Evolutionary conservation across 1,139 yeast species (phyloP), one percentile per base, ranked within the genome.

Genomic region (Saccharomyces hybrid): DNA sequence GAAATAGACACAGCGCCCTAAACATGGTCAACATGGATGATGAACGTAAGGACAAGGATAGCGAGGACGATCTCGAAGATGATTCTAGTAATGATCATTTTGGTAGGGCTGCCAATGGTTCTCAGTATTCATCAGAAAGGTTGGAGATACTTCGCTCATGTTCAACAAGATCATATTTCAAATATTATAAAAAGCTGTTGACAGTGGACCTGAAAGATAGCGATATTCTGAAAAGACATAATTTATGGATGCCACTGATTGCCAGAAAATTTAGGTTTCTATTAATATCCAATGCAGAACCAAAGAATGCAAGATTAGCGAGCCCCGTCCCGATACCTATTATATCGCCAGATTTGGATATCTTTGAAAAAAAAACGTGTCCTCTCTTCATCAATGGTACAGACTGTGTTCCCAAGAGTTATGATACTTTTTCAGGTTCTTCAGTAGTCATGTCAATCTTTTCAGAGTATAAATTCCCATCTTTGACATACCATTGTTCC

Each of bases 401-500:
- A 23, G 57, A 61, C 29, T 58, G 58, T 48, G 57, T 64, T 4
- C 62, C 64, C 8, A 53, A 57, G 42, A 57, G 55, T 11, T 59
- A 61, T 47, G 67, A 64, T 48, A 53, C 59, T 0, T 61, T 55
- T 41, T 56, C 58, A 1, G 67, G 69, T 20, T 54, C 61, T 31
- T 56, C 66, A 1, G 50, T 55, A 28, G 52, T 68, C 5, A 75
- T 80, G 0, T 69, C 75, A 1, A 48, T 73, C 0, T 66, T 77
- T 50, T 71, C 78, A 1, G 71, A 68, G 41, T 62, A 57, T 8
- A 69, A 70, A 9, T 53, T 75, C 1, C 76, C 79, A 1, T 65
- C 76, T 0, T 57, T 76, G 14, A 61, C 70, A 0, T 74, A 75
- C 57, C 80, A 78, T 58, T 64, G 75, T 3, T 56, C 75, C 0